These are phyloP conservation scores for Thelonectria blattea DNA, from an alignment of 2,329 filamentous ascomycete genomes.

Conservation along the genomic window DNA sequence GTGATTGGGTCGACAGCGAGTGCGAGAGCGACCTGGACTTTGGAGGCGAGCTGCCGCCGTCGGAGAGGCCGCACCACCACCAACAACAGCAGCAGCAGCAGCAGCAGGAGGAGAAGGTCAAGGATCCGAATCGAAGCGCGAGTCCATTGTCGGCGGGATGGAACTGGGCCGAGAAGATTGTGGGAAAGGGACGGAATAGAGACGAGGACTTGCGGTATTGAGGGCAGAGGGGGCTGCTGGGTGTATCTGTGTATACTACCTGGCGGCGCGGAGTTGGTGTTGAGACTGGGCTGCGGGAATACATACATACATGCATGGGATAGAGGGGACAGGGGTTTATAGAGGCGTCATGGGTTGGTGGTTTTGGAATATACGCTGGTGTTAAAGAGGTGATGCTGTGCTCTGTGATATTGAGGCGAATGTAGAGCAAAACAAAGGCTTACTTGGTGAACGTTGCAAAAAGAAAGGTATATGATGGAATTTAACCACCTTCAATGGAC, in stretches of 20 bases:
- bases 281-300: slow-evolving; percentile 1
- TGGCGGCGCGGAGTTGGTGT: not conserved
- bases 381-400: not conserved
- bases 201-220: slow-evolving; percentile 24
- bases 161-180: slow-evolving; percentile 64
- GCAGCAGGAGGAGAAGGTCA: slow-evolving; percentile 24
- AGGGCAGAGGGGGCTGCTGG: not conserved
- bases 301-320: slow-evolving; percentile 2
- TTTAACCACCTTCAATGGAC: slow-evolving; percentile 38
- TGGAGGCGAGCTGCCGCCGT: slow-evolving; percentile 30
- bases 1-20: slow-evolving; percentile 41
- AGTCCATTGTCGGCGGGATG: slow-evolving; percentile 44
- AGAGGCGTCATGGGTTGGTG: slow-evolving; percentile 1
- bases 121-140: slow-evolving; percentile 32
- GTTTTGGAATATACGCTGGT: not conserved
- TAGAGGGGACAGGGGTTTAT: slow-evolving; percentile 9
- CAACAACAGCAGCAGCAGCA: too few relatives aligned
- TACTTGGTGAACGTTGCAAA: too few relatives aligned
- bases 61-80: slow-evolving; percentile 27
- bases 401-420: too few relatives aligned
- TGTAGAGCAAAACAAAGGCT: too few relatives aligned
- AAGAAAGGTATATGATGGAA: slow-evolving; percentile 25
- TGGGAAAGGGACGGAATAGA: slow-evolving; percentile 49
- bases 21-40: slow-evolving; percentile 39
- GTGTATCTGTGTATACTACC: not conserved